Percentiles rank a stretch among this genome's conserved stretches.
phyloP scores from a whole-genome alignment of 164 flowering plant species.

The Dillenia turbinata region DNA sequence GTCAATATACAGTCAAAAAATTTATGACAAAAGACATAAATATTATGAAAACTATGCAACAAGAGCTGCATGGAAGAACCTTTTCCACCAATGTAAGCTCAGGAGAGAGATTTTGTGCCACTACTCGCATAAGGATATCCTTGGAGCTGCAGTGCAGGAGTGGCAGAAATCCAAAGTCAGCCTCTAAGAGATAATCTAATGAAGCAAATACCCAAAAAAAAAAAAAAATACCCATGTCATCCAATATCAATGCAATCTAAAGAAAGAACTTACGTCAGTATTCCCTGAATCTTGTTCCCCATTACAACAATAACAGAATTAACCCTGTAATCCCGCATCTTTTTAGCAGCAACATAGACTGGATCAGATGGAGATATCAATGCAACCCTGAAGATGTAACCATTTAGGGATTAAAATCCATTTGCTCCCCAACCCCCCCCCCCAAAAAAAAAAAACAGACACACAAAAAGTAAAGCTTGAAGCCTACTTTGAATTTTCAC shows the following conservation, averaged over 20 bases:
- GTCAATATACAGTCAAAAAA: too few relatives aligned
- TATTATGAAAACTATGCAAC: background rate
- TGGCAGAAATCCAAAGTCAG: background rate
- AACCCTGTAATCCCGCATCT: conserved; percentile 75
- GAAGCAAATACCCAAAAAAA: too few relatives aligned
- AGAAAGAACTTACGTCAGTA: conserved; percentile 66
- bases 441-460: background rate
- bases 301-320: conserved; percentile 65
- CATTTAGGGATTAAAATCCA: conserved; percentile 1
- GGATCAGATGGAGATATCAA: conserved; percentile 84
- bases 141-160: conserved; percentile 60
- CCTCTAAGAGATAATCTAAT: too few relatives aligned
- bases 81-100: conserved; percentile 91
- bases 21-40: too few relatives aligned
- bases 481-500: conserved; percentile 67
- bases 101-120: conserved; percentile 92
- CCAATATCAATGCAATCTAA: background rate
- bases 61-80: conserved; percentile 34
- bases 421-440: conserved; percentile 6
- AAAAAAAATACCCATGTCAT: background rate
- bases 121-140: conserved; percentile 94
- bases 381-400: conserved; percentile 60
- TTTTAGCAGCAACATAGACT: conserved; percentile 77
- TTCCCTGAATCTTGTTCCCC: conserved; percentile 87
- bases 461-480: background rate